phyloP scores from a whole-genome alignment of 2,329 filamentous ascomycete genomes.

The Exophiala calicioides region DNA sequence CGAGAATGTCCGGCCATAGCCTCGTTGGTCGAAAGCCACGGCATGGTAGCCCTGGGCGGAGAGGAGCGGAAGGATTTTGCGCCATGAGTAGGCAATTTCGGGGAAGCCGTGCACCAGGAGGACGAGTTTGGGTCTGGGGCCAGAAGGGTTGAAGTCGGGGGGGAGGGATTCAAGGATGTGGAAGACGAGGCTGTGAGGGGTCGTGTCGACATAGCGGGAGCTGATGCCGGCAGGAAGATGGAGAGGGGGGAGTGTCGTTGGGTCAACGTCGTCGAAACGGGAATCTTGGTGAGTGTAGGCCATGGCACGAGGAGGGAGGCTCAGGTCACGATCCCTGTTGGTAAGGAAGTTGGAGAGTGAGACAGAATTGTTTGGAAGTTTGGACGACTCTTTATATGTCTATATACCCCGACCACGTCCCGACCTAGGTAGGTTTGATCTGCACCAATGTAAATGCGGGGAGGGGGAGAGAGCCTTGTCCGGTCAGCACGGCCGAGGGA shows the following conservation, averaged over 20 bases:
- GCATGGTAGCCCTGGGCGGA: conserved; percentile 63
- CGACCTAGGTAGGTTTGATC: no score
- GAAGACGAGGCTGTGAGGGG: conserved; percentile 58
- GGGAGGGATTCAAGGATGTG: conserved; percentile 45
- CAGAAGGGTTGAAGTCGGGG: conserved; percentile 5
- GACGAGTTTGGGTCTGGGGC: conserved; percentile 27
- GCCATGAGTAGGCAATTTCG: conserved; percentile 70
- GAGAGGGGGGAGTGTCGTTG: conserved; percentile 43
- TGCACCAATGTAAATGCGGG: no score
- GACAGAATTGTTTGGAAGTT: no score
- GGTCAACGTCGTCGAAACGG: conserved; percentile 17
- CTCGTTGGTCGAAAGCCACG: conserved; percentile 67
- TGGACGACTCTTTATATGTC: no score
- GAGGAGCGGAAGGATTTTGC: conserved; percentile 62
- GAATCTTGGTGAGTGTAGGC: conserved; percentile 28
- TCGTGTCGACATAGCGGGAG: conserved; percentile 59
- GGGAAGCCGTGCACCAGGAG: conserved; percentile 56
- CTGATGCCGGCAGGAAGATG: conserved; percentile 58
- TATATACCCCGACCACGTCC: no score
- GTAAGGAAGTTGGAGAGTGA: neutral
- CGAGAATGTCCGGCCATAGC: conserved; percentile 64
- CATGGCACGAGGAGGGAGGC: no score
- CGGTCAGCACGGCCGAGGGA: no score
- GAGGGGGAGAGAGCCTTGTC: no score
- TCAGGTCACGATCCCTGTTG: neutral